These are phyloP conservation scores for Leccinum olivaceopallidum DNA, from an alignment of 768 basidiomycete species.

Conservation along the genomic window DNA sequence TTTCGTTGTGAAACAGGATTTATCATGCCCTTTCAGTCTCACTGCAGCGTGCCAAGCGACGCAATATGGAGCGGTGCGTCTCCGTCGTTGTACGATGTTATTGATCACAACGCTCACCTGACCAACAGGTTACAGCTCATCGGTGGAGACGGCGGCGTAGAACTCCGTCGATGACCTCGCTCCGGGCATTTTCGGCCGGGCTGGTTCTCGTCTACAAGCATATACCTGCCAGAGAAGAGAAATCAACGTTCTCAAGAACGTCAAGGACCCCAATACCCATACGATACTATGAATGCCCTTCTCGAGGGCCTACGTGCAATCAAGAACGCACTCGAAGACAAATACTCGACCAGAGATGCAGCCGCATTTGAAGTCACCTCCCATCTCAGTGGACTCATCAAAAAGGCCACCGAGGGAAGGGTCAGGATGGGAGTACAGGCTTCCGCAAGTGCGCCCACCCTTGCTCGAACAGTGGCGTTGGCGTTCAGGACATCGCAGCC, in stretches of 20 bases:
- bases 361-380: slow-evolving; percentile 96
- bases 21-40: slow-evolving; percentile 70
- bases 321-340: slow-evolving; percentile 95
- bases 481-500: slow-evolving; percentile 91
- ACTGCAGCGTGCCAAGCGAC: slow-evolving; percentile 94
- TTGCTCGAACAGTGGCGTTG: slow-evolving; percentile 95
- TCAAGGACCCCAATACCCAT: slow-evolving; percentile 92
- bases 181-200: slow-evolving; percentile 92
- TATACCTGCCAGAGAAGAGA: slow-evolving; percentile 94
- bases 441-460: slow-evolving; percentile 91
- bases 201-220: slow-evolving; percentile 97
- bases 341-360: slow-evolving; percentile 87
- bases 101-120: slow-evolving; percentile 12
- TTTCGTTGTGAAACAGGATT: slow-evolving; percentile 94
- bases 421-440: slow-evolving; percentile 98
- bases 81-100: slow-evolving; percentile 25
- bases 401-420: slow-evolving; percentile 88
- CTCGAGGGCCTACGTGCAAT: slow-evolving; percentile 95
- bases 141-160: slow-evolving; percentile 75
- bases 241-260: slow-evolving; percentile 98
- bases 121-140: slow-evolving; percentile 78
- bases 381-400: slow-evolving; percentile 75
- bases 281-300: slow-evolving; percentile 97
- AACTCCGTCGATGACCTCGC: slow-evolving; percentile 97
- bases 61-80: slow-evolving; percentile 94